These are phyloP conservation scores for Penicillium pulvis DNA, from an alignment of 495 filamentous ascomycete genomes.

Conservation along the genomic window DNA sequence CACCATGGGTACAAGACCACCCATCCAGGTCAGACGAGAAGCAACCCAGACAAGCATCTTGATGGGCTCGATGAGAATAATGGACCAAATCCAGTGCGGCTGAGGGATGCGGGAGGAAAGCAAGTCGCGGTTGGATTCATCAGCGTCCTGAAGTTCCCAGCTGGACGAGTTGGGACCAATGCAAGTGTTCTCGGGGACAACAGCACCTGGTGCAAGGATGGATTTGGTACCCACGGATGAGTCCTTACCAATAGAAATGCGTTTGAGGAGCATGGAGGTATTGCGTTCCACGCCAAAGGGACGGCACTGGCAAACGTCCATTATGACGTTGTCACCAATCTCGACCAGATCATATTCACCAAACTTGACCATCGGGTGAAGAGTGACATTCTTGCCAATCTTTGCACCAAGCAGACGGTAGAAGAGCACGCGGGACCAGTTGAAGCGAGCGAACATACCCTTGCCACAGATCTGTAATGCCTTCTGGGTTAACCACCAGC, in stretches of 20 bases:
- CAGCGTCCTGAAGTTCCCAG: constrained; percentile 43
- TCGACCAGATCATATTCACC: constrained; percentile 51
- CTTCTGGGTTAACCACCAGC: constrained; percentile 53
- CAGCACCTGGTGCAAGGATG: constrained; percentile 43
- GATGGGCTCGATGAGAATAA: constrained; percentile 34
- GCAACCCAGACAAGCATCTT: constrained; percentile 28
- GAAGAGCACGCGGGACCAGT: constrained; percentile 37
- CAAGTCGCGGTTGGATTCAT: constrained; percentile 40
- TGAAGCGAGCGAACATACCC: constrained; percentile 36
- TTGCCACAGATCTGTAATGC: constrained; percentile 39
- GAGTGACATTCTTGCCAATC: constrained; percentile 41
- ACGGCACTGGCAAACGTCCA: constrained; percentile 39
- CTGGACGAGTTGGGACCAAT: constrained; percentile 51
- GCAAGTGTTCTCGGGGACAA: constrained; percentile 39
- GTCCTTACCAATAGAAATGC: constrained; percentile 41
- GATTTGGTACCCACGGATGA: constrained; percentile 39
- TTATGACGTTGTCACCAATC: constrained; percentile 40
- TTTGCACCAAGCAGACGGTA: constrained; percentile 44
- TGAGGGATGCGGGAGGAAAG: constrained; percentile 30
- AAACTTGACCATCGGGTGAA: constrained; percentile 31
- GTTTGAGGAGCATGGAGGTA: constrained; percentile 47
- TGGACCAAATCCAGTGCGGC: constrained; percentile 34
- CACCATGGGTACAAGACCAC: constrained; percentile 41
- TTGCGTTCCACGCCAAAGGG: constrained; percentile 49
- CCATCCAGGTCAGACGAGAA: constrained; percentile 40